phyloP scores from a whole-genome alignment of 75 land plant species.

The Cryptomeria japonica region DNA sequence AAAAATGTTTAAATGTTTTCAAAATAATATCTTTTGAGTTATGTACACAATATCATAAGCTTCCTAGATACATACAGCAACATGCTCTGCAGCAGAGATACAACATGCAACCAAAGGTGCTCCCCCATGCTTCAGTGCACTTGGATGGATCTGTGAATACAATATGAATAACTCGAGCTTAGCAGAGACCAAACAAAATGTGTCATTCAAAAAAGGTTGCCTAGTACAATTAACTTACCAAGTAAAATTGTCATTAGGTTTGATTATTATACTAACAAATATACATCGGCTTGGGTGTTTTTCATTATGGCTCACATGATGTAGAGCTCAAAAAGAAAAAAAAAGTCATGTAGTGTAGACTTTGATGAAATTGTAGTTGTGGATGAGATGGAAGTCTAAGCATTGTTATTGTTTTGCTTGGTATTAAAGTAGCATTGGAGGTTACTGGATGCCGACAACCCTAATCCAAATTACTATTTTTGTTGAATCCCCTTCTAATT shows the following conservation, averaged over 20 bases:
- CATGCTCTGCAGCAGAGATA: constrained; percentile 80
- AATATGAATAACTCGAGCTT: not conserved
- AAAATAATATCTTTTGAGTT: not conserved
- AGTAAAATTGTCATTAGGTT: not conserved
- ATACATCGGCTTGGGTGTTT: not conserved
- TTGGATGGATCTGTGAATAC: constrained; percentile 86
- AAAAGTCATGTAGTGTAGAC: not conserved
- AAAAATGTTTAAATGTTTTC: not conserved
- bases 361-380: not conserved
- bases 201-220: not conserved
- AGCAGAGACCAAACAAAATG: not conserved
- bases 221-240: too few species aligned
- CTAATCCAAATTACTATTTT: not conserved
- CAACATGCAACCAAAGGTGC: constrained; percentile 83
- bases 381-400: not conserved
- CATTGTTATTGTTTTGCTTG: not conserved
- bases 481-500: not conserved
- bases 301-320: not conserved
- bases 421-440: not conserved
- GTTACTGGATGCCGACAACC: not conserved
- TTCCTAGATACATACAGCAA: constrained; percentile 56
- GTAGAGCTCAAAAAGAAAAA: not conserved
- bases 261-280: not conserved
- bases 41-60: not conserved
- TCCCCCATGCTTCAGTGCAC: constrained; percentile 83